phyloP scores from a whole-genome alignment of 495 filamentous ascomycete genomes.

The Xylaria cubensis region DNA sequence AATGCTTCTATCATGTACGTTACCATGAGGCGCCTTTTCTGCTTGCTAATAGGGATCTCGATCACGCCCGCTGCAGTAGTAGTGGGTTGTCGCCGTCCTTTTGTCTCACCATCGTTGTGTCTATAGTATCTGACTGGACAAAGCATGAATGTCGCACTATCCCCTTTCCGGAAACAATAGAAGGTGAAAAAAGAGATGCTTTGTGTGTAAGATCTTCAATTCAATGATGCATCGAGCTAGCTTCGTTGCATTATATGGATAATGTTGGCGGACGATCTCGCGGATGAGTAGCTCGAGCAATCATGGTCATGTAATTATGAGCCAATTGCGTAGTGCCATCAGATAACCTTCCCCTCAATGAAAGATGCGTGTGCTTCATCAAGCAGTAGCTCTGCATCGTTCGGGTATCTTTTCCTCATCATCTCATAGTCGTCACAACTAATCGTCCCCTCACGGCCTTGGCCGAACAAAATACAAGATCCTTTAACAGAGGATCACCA shows the following conservation, averaged over 20 bases:
- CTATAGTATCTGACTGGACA: slow-evolving; percentile 30
- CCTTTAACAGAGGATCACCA: not conserved
- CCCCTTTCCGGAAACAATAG: slow-evolving; percentile 28
- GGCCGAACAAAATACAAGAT: slow-evolving; percentile 12
- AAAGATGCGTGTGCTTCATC: not conserved
- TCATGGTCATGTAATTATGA: not conserved
- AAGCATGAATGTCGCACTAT: slow-evolving; percentile 15
- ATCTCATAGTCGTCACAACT: slow-evolving; percentile 20
- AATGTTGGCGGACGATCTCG: not conserved
- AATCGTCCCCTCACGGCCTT: not conserved
- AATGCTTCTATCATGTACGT: not conserved
- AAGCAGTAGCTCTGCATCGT: slow-evolving; percentile 4
- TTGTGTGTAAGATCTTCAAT: slow-evolving; percentile 19
- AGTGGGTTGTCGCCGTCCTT: not conserved
- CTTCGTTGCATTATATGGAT: slow-evolving; percentile 19
- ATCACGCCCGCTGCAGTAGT: not conserved
- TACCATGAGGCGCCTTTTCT: not conserved
- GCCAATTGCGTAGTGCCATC: not conserved
- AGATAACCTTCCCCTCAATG: not conserved
- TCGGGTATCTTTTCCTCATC: slow-evolving; percentile 23
- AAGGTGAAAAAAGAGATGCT: slow-evolving; percentile 1
- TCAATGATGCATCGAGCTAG: slow-evolving; percentile 30
- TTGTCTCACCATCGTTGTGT: slow-evolving; percentile 8
- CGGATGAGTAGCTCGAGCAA: slow-evolving; percentile 1
- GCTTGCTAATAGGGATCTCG: not conserved